Base-by-base conservation (phyloP, 108 stramenopile species). In the Stephanodiscus triporus region DNA sequence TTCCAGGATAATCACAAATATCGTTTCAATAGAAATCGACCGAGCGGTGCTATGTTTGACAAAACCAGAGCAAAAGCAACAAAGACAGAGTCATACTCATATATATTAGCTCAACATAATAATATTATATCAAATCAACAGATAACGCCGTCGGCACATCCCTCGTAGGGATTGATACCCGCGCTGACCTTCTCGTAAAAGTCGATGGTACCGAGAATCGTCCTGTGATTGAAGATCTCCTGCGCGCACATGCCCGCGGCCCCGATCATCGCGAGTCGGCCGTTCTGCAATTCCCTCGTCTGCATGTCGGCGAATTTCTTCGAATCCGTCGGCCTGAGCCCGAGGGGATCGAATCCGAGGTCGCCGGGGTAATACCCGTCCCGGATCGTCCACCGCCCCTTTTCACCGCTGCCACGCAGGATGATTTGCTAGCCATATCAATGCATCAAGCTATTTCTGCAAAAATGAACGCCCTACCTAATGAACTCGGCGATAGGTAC, bases 261-360 rank as follows among this genome's bases (percentile, higher is more conserved):
- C 16, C 76, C 93, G 59, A 94, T 69, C 93, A 92, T 91, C 38
- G 95, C 95, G 22, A 96, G 82, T 47, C 94, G 86, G 13, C 95
- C 93, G 60, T 96, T 92, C 62, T 93, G 90, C 3, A 96, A 66
- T 84, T 96, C 95, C 77, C 81, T 85, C 36, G 92, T 94, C 56
- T 89, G 88, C 86, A 95, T 89, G 26, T 67, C 65, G 16, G 56
- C 62, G 66, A 90, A 90, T 10, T 58, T 88, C 53, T 74, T 73
- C 4, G 91, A 61, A 64, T 89, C 85, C 14, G 40, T 66, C 3
- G 95, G 95, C 69, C 86, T 89, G 19, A 96, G 73, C 32, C 90
- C 89, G 23, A 94, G 82, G 1, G 95, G 95, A 61, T 96, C 95
- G 53, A 93, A 96, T 20, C 91, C 91, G 53, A 96, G 43, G 67